Evolutionary conservation across 2,329 filamentous ascomycete genomes (phyloP).

Genomic region (Ustulina deusta): DNA sequence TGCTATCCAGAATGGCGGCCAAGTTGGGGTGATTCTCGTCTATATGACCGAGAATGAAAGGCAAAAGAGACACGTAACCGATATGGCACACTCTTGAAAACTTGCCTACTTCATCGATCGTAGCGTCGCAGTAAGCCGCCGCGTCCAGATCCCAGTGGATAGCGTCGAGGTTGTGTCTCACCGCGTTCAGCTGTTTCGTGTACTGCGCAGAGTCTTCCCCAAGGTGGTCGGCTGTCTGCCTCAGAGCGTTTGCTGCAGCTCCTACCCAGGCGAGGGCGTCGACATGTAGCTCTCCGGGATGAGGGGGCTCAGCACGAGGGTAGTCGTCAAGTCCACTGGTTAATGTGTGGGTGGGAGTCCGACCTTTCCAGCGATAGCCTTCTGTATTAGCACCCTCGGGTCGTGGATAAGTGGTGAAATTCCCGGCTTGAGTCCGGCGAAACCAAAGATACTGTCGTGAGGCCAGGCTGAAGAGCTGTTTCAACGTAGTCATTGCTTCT

Average conservation of each 20-base stretch:
- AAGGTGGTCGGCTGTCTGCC: not conserved
- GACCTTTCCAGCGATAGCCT: conserved; percentile 6
- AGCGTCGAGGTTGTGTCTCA: not conserved
- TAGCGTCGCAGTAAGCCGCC: conserved; percentile 2
- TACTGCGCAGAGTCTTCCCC: not conserved
- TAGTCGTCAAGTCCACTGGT: conserved; percentile 4
- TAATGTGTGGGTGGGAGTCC: not conserved
- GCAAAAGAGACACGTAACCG: conserved; percentile 4
- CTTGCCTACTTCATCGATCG: conserved; percentile 1
- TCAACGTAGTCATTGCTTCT: too few species aligned
- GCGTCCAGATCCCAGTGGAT: not conserved
- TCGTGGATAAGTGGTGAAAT: conserved; percentile 1
- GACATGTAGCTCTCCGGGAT: not conserved
- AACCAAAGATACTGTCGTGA: conserved; percentile 2
- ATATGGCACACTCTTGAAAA: conserved; percentile 2
- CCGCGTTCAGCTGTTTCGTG: not conserved
- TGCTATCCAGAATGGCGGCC: not conserved
- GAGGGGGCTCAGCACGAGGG: not conserved
- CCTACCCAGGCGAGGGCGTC: conserved; percentile 1
- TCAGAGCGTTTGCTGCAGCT: not conserved
- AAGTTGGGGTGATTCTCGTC: not conserved
- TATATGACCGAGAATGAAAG: not conserved
- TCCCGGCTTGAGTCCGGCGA: conserved; percentile 1
- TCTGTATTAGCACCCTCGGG: not conserved
- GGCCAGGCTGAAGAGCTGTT: not conserved